These are phyloP conservation scores for Naganishia antarctica DNA, from an alignment of 768 basidiomycete species.

Conservation along the genomic window DNA sequence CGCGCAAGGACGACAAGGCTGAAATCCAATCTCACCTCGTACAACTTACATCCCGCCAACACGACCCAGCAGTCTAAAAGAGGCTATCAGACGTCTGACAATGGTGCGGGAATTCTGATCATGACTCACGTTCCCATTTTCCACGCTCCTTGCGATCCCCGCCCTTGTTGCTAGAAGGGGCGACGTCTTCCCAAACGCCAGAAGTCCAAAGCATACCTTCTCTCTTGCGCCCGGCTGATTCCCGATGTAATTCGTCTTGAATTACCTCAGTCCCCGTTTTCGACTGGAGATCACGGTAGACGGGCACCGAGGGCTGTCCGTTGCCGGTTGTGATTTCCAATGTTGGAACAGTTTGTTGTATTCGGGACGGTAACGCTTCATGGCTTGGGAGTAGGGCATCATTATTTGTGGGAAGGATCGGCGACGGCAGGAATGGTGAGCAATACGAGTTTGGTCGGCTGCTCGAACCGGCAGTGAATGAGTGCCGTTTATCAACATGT, in stretches of 20 bases:
- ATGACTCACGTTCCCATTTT: constrained; percentile 47
- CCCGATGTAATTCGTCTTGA: constrained; percentile 40
- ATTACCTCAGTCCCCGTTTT: constrained; percentile 46
- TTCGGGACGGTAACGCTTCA: not conserved
- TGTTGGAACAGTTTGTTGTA: not conserved
- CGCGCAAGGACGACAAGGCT: not conserved
- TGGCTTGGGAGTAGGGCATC: not conserved
- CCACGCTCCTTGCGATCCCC: constrained; percentile 34
- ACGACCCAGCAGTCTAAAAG: constrained; percentile 47
- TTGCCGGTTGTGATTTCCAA: not conserved
- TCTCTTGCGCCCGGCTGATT: constrained; percentile 43
- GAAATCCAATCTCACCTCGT: constrained; percentile 35
- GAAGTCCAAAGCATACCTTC: constrained; percentile 48
- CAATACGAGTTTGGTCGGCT: constrained; percentile 10
- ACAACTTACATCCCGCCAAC: constrained; percentile 44
- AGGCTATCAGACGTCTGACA: not conserved
- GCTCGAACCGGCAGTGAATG: constrained; percentile 11
- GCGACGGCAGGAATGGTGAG: constrained; percentile 12
- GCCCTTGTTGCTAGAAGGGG: constrained; percentile 14
- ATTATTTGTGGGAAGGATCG: too few relatives aligned
- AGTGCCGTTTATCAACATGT: constrained; percentile 12
- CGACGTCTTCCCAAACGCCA: constrained; percentile 46
- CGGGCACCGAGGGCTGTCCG: not conserved
- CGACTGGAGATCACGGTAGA: constrained; percentile 25
- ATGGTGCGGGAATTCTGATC: too few relatives aligned